Conservation (phyloP, 768 basidiomycete genomes). For the Tephrocybe sp. region DNA sequence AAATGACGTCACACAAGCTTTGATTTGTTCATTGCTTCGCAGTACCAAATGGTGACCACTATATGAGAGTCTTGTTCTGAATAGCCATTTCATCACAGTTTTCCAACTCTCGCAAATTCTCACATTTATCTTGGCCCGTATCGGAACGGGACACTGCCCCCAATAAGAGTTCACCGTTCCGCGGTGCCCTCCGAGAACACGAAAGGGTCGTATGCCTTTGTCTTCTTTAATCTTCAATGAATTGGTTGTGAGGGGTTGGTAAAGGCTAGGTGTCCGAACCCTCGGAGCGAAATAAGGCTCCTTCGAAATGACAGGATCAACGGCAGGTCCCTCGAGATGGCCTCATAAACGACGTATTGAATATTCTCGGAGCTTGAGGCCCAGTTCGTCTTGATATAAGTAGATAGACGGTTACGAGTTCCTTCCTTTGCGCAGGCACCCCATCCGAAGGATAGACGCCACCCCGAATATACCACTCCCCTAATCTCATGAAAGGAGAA, state of each 20-base stretch:
- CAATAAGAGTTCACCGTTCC: neutral
- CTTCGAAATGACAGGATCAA: too few relatives aligned
- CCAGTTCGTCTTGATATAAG: neutral
- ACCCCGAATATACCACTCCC: neutral
- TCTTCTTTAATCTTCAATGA: too few relatives aligned
- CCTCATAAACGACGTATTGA: neutral
- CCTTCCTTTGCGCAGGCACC: neutral
- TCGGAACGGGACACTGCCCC: neutral
- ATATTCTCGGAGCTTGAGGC: neutral
- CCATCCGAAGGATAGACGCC: neutral
- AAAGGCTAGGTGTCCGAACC: too few relatives aligned
- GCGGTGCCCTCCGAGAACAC: slow-evolving; percentile 1
- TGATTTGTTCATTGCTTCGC: too few relatives aligned
- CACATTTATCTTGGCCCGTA: neutral
- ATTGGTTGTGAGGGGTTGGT: too few relatives aligned
- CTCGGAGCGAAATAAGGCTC: too few relatives aligned
- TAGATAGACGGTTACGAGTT: neutral
- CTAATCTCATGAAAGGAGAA: neutral
- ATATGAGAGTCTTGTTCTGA: too few relatives aligned
- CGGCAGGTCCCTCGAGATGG: too few relatives aligned
- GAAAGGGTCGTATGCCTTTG: too few relatives aligned
- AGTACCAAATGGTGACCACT: too few relatives aligned
- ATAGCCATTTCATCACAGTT: too few relatives aligned
- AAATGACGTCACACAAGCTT: too few relatives aligned
- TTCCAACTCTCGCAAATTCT: neutral